phyloP scores from a whole-genome alignment of 2,329 filamentous ascomycete species.

The Nemania diffusa region DNA sequence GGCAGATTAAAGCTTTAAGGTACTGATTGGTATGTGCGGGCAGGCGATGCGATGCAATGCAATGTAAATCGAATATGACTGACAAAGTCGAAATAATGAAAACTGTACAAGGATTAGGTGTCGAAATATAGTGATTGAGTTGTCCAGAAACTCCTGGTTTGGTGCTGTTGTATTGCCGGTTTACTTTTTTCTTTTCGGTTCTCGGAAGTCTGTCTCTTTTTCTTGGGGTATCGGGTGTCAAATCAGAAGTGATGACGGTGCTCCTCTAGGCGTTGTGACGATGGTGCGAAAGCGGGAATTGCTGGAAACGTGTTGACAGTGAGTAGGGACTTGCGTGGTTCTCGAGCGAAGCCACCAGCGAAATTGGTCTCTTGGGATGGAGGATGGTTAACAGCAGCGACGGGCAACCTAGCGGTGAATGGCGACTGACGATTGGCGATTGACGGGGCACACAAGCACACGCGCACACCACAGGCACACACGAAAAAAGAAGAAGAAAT shows the following conservation, averaged over 20 bases:
- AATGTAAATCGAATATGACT: constrained; percentile 41
- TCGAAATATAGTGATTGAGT: constrained; percentile 38
- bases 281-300: constrained; percentile 27
- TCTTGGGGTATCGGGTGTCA: constrained; percentile 11
- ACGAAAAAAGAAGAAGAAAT: constrained; percentile 46
- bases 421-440: constrained; percentile 34
- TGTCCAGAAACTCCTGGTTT: constrained; percentile 38
- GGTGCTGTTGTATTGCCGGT: constrained; percentile 13
- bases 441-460: constrained; percentile 36
- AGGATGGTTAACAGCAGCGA: constrained; percentile 42
- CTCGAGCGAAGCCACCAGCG: constrained; percentile 39
- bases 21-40: constrained; percentile 41
- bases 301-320: constrained; percentile 21
- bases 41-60: constrained; percentile 39
- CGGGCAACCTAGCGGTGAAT: constrained; percentile 42
- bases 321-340: constrained; percentile 24
- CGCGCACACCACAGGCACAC: constrained; percentile 41
- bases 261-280: constrained; percentile 34
- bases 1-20: constrained; percentile 41
- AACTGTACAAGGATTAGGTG: constrained; percentile 41
- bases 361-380: constrained; percentile 9
- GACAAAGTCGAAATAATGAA: constrained; percentile 35
- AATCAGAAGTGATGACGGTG: constrained; percentile 6
- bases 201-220: constrained; percentile 37
- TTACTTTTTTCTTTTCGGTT: constrained; percentile 46